A percentile compares a stretch with the other conserved stretches of the same genome.
These are phyloP conservation scores for Leptodontidium sp. DNA, from an alignment of 2,329 filamentous ascomycete genomes.

Conservation along the genomic window DNA sequence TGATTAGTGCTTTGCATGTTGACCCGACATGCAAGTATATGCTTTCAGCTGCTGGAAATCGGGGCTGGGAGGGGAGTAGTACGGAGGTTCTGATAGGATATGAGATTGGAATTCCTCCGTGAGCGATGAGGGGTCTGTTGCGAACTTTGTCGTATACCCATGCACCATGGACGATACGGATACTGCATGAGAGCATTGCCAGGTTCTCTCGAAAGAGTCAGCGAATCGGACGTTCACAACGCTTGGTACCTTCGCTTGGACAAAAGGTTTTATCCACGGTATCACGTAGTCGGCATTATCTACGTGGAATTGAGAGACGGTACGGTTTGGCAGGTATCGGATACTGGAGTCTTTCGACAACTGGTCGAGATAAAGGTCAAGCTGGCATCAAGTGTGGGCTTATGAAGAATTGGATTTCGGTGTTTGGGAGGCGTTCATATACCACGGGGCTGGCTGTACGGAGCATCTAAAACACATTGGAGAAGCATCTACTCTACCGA, in stretches of 20 bases:
- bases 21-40: slow-evolving; percentile 91
- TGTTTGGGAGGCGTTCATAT: slow-evolving; percentile 7
- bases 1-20: slow-evolving; percentile 85
- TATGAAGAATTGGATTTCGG: neutral
- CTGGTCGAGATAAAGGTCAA: neutral
- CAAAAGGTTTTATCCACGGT: too few relatives aligned
- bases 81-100: slow-evolving; percentile 96
- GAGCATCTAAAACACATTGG: neutral
- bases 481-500: neutral
- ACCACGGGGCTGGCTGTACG: slow-evolving; percentile 3
- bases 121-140: neutral
- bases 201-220: too few relatives aligned
- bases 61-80: slow-evolving; percentile 91
- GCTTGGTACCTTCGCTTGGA: neutral
- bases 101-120: slow-evolving; percentile 67
- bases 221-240: neutral
- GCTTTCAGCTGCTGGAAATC: slow-evolving; percentile 88
- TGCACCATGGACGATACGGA: too few relatives aligned
- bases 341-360: neutral
- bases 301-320: neutral
- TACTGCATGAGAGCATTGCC: neutral
- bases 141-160: neutral
- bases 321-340: neutral
- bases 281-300: too few relatives aligned
- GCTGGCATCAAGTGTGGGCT: neutral